Base-by-base conservation (phyloP, 371 early-diverging fungal genomes). In the Amoeboaphelidium protococcarum region DNA sequence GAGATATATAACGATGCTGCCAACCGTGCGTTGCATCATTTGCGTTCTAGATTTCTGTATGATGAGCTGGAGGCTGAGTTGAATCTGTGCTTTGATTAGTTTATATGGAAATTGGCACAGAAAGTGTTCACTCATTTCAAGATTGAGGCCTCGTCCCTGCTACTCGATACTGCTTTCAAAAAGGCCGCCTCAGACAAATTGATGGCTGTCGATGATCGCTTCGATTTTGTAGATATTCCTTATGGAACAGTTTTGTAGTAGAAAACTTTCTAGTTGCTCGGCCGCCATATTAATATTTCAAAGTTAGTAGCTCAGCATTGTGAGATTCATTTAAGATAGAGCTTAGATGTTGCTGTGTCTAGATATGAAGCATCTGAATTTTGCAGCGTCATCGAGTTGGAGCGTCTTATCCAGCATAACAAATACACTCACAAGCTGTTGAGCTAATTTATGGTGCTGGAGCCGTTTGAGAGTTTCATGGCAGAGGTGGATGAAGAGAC, bases 21-120 rank as follows among this genome's bases (percentile, higher is more conserved):
- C 2, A 26, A 41, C 23, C 46, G 57, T 21, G 52, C 61, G 0
- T 51, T 69, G 24, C 26, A 57, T 41, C 25, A 55, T 2, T 41
- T 68, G 23, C 55, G 55, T 41, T 51, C 56, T 44, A 40, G 47
- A 47, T 62, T 55, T 47, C 54, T 68, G 13, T 67, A 66, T 47
- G 61, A 68, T 48, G 68, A 67, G 41, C 51, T 68, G 19, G 62
- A 53, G 20, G 65, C 68, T 10, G 70, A 69, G 54, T 61, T 64
- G 42, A 64, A 63, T 37, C 52, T 68, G 3, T 63, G 59, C 42
- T 62, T 65, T 42, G 67, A 67, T 44, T 60, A 62, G 31, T 49
- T 67, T 21, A 57, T 65, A 12, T 58, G 60, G 54, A 58, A 59
- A 42, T 47, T 58, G 2, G 40, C 55, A 10, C 37, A 60, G 46